Percentiles rank a stretch among this genome's conserved stretches.
Conservation (phyloP, 1,284 basidiomycete genomes). For the Ganoderma boninense region DNA sequence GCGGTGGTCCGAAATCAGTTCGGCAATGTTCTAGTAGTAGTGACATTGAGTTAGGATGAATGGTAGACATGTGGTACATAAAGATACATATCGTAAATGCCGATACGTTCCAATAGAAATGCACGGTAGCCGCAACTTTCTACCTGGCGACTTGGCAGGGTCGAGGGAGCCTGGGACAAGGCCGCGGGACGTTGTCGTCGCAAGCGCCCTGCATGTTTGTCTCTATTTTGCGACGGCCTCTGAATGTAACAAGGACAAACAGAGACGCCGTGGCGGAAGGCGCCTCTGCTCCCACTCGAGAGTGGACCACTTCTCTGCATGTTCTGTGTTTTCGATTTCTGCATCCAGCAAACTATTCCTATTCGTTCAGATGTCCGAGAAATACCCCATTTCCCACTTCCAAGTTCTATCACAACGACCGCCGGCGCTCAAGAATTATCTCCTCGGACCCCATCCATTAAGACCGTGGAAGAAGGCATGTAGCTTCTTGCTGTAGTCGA, state of each 20-base stretch:
- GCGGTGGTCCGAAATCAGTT: neutral
- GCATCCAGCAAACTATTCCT: neutral
- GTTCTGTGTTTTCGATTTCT: neutral
- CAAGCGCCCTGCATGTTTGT: neutral
- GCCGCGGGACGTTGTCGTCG: no score
- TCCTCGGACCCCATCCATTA: neutral
- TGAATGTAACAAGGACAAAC: constrained; percentile 10
- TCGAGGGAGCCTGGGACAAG: no score
- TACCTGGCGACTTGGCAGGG: no score
- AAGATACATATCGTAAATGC: no score
- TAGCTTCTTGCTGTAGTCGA: neutral
- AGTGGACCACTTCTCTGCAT: neutral
- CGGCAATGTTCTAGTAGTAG: neutral
- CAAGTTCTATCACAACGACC: neutral
- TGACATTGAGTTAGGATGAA: no score
- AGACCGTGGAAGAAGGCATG: neutral
- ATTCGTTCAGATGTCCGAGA: neutral
- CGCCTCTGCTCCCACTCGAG: no score
- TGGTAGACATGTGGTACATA: no score
- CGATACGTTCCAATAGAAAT: no score
- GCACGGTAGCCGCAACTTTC: no score
- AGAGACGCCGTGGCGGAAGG: neutral
- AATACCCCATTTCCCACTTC: neutral
- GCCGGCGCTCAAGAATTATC: no score
- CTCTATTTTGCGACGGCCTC: neutral